phyloP scores from a whole-genome alignment of 139 green algal species.

The Coccomyxa sp. region DNA sequence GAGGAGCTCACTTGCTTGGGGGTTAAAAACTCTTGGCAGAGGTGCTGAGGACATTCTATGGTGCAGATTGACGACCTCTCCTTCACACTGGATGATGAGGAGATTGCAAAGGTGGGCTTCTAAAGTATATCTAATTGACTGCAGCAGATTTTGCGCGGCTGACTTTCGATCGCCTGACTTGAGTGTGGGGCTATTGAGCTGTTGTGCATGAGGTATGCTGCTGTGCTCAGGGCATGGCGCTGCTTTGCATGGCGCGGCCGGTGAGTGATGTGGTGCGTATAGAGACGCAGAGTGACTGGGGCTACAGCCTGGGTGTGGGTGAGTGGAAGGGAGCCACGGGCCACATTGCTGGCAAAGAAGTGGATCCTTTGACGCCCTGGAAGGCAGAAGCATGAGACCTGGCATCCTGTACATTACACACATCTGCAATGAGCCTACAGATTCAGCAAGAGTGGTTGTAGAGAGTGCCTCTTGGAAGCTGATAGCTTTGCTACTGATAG shows the following conservation, averaged over 20 bases:
- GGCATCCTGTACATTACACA: not conserved
- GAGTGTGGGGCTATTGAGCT: no score
- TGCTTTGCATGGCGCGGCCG: conserved; percentile 86
- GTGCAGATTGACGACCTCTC: conserved; percentile 74
- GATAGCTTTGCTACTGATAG: no score
- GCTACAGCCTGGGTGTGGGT: conserved; percentile 72
- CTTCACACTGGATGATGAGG: conserved; percentile 78
- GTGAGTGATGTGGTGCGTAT: conserved; percentile 58
- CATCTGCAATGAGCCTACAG: no score
- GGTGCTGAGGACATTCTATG: no score
- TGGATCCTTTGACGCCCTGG: conserved; percentile 32
- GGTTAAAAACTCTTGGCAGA: no score
- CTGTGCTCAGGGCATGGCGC: conserved; percentile 61
- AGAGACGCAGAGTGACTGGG: conserved; percentile 93
- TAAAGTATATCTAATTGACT: no score
- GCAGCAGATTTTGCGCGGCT: no score
- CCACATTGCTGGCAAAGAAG: conserved; percentile 43
- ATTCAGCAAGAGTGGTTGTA: no score
- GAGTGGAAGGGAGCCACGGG: conserved; percentile 89
- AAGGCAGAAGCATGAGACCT: not conserved
- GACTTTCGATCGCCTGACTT: no score
- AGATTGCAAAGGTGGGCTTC: conserved; percentile 45
- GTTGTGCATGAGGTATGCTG: no score
- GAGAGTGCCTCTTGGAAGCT: no score
- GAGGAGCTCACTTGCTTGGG: no score